Evolutionary conservation across 306 rosid species (phyloP).

Genomic region (Luffa acutangula): DNA sequence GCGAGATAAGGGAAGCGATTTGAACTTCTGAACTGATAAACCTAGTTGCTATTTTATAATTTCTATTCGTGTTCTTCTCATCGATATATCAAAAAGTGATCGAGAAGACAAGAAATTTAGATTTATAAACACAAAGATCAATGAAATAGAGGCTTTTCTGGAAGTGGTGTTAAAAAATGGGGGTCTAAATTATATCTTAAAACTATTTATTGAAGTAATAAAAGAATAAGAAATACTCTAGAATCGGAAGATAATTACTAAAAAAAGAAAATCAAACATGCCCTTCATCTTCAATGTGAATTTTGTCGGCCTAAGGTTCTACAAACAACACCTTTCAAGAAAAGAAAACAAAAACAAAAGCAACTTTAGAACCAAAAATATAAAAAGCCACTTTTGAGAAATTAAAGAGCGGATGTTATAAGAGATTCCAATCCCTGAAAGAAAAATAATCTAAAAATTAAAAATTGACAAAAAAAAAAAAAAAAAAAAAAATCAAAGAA

Average conservation of each 20-base stretch:
- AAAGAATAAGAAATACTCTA: neutral
- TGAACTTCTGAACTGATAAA: neutral
- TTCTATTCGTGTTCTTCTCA: too few species aligned
- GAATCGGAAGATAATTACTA: neutral
- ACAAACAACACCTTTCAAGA: neutral
- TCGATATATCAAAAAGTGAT: too few species aligned
- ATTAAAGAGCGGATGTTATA: constrained; percentile 29
- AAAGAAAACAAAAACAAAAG: neutral
- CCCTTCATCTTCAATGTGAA: neutral
- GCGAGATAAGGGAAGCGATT: too few species aligned
- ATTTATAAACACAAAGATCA: too few species aligned
- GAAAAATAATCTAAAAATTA: constrained; percentile 1
- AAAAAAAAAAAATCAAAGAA: neutral
- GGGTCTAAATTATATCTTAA: neutral
- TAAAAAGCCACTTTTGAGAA: constrained; percentile 11
- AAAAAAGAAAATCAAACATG: neutral
- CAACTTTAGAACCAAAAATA: neutral
- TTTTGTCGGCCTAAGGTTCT: constrained; percentile 5
- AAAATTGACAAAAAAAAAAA: too few species aligned
- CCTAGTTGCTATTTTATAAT: too few species aligned
- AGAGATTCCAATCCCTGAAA: constrained; percentile 24
- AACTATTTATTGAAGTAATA: neutral
- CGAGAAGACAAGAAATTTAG: too few species aligned
- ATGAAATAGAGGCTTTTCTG: too few species aligned
- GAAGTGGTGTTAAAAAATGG: neutral